Base-by-base conservation (phyloP, 345 rosid species). In the Rhizophora apiculata region DNA sequence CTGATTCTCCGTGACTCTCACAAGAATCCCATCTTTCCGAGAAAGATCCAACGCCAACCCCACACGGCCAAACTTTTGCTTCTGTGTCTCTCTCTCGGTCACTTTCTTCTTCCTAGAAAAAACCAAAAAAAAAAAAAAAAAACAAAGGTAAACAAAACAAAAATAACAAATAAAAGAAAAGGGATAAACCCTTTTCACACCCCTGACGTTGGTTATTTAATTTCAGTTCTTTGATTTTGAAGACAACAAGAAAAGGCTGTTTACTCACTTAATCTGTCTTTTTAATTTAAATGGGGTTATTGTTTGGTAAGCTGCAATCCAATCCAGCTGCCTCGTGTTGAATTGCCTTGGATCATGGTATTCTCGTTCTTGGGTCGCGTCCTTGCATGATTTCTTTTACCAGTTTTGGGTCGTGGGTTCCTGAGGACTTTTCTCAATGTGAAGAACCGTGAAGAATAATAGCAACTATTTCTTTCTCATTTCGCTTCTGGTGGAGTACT, bases 251-350 rank as follows among this genome's bases (percentile, higher is more conserved):
- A 3, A 26, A 4, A 2, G 15, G 21, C 22, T 36, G 22, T 31
- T 68, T 9, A 30, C 39, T 58, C 13, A 1, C 20, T 53, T 30
- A 61, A 34, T 11, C 22, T 6, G 26, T 24, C 6, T 19, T 8
- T 37, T 54, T 62, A 20, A 21, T 55, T 21, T n/a, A 57, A 49
- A 72, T 32, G 63, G 56, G 71, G 59, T 78, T 72, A 29, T 71
- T 65, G 82, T 81, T 84, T 81, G 89, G 82, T 85, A 79, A 82
- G 77, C 85, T 78, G 80, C 67, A 82, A 68, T 78, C 84, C 82
- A 83, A 86, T 78, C 84, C 83, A 84, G 88, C 87, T 85, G 88
- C 84, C 80, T 39, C 71, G 53, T 54, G 48, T 84, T 82, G 85
- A 82, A 84, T 76, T 71, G 82, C 67, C 62, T 68, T 60, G 16